Evolutionary conservation across 2,329 filamentous ascomycete species (phyloP), one percentile per base, ranked within the genome.

Genomic region (Lachnellula willkommii): DNA sequence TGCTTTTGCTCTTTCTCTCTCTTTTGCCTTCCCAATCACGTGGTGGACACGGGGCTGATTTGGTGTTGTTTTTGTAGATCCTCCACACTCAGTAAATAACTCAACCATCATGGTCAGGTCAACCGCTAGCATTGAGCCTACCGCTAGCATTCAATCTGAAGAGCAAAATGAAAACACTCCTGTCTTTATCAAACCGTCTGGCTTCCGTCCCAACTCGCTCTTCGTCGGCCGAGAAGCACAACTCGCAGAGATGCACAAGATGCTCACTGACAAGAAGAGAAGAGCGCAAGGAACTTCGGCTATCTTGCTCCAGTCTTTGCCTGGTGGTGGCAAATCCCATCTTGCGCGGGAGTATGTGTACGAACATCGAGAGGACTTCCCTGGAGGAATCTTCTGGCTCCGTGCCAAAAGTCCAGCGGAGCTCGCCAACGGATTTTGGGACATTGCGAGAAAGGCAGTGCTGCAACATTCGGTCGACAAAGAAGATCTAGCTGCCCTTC

Each of bases 361-460:
- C 63, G 69, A 74, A 4, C 79, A 87, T 63, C 79, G 75, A 37
- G 70, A 76, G 4, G 73, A 80, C 57, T 89, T 85, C 62, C 78
- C 80, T 0, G 84, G 84, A 1, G 86, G 86, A 1, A 76, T 88
- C 45, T 89, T 87, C 68, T 89, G 86, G 86, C 77, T 88, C 15
- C 78, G 83, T 49, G 82, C 83, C 8, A 85, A 83, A 60, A 82
- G 80, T 1, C 67, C 75, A 3, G 73, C 81, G 52, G 82, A 85
- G 50, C 74, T 83, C 36, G 79, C 79, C 52, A 79, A 82, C 48
- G 82, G 81, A 35, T 88, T 81, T 66, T 85, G 82, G 80, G 80
- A 84, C 49, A 85, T 89, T 59, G 84, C 82, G 1, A 79, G 80
- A 65, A 79, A 77, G 14, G 79, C 78, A 15, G 77, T 76, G 1